Evolutionary conservation across 768 basidiomycete species (phyloP), one percentile per base, ranked within the genome.

Genomic region (Cubamyces lactineus): DNA sequence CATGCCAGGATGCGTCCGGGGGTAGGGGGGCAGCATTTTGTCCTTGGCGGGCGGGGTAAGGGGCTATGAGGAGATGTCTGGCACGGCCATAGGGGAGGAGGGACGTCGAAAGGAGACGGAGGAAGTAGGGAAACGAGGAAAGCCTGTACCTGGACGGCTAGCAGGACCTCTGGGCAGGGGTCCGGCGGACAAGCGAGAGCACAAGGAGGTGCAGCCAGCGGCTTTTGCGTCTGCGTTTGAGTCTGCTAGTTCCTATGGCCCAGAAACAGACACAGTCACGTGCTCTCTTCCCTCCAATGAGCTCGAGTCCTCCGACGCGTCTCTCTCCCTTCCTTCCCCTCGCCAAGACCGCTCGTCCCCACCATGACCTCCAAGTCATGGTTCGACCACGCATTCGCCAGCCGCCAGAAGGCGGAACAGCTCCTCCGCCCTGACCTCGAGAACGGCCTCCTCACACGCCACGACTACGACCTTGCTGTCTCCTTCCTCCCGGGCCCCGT

Each of bases 401-500:
- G 79, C 13, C 78, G 76, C 53, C 21, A 73, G 15, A 66, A 66
- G 15, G 73, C 79, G 53, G 80, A 85, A 62, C 56, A 75, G n/a
- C 80, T 85, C 43, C 78, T 86, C 23, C 71, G 76, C 5, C 84
- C 84, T 51, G 80, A 86, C 64, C 78, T 79, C 51, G 81, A 85
- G 38, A 69, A 74, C n/a, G 84, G 83, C 16, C 76, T 77, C 64
- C 73, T 86, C 59, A 77, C 80, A 5, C 68, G 66, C 19, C 80
- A 78, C 56, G 88, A 90, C 76, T 88, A 82, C 70, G 78, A 87
- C 0, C 71, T 80, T 12, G 82, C 86, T 4, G 69, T 77, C 59
- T 69, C 69, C 26, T 89, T 88, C 75, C 72, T 86, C 26, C 81
- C 86, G 40, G 80, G 79, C 41, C 66, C 69, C 75, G 66, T 82